Evolutionary conservation across 2,329 filamentous ascomycete species (phyloP).

Genomic region (Neobulgaria alba): DNA sequence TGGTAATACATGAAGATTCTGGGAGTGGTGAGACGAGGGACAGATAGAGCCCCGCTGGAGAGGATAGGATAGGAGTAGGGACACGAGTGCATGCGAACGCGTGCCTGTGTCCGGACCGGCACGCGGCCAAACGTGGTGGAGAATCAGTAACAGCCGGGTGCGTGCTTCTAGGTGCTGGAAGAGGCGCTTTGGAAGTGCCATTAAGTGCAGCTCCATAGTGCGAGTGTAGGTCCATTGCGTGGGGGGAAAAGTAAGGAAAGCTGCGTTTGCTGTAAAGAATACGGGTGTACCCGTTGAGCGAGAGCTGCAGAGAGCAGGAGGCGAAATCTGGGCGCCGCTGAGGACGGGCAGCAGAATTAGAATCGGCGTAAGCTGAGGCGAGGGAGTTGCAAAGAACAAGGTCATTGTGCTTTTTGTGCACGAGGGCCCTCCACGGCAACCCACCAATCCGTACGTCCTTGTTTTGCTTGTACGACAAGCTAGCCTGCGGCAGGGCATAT

Average conservation of each 20-base stretch:
- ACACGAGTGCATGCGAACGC: constrained; percentile 24
- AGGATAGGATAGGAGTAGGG: constrained; percentile 5
- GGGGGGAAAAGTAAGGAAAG: constrained; percentile 12
- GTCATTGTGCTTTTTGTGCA: constrained; percentile 22
- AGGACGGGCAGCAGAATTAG: constrained; percentile 4
- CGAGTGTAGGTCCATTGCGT: too few species aligned
- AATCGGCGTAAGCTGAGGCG: not conserved
- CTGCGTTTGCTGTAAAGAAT: too few species aligned
- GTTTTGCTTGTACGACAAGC: constrained; percentile 19
- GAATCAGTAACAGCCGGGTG: constrained; percentile 19
- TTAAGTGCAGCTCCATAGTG: constrained; percentile 4
- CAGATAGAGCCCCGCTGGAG: constrained; percentile 1
- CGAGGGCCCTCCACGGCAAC: constrained; percentile 19
- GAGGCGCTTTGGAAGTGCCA: constrained; percentile 2
- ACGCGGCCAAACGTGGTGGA: constrained; percentile 27
- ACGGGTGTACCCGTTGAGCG: constrained; percentile 10
- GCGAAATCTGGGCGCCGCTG: constrained; percentile 6
- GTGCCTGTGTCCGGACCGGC: constrained; percentile 25
- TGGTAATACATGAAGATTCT: constrained; percentile 5
- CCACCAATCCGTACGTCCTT: constrained; percentile 20
- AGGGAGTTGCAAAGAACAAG: constrained; percentile 16
- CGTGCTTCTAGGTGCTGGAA: constrained; percentile 15
- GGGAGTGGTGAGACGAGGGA: constrained; percentile 5
- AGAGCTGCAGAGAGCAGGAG: not conserved
- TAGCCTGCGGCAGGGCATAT: constrained; percentile 21